These are phyloP conservation scores for Teratosphaeria epicoccoides DNA, from an alignment of 2,329 filamentous ascomycete genomes.

Conservation along the genomic window DNA sequence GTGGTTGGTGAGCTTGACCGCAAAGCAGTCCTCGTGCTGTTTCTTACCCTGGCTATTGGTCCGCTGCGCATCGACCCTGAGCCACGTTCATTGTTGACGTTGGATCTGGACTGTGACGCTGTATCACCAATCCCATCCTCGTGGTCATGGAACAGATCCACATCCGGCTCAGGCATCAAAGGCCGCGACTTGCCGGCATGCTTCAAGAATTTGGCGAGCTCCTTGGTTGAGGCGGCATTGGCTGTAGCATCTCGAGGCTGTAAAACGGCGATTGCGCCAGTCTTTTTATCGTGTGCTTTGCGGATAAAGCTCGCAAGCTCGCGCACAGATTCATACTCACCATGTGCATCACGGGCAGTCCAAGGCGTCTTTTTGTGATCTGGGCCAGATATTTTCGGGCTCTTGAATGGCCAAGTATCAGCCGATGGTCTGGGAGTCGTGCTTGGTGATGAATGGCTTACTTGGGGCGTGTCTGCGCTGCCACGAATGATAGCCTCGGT, in stretches of 20 bases:
- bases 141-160: background rate
- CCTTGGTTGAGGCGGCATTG: background rate
- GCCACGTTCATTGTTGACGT: background rate
- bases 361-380: background rate
- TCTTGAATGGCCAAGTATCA: background rate
- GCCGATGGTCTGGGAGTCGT: background rate
- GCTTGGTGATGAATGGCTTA: background rate
- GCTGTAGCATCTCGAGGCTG: constrained; percentile 1
- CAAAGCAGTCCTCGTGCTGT: background rate
- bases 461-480: background rate
- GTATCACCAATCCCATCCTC: background rate
- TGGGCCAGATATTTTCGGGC: background rate
- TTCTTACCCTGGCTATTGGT: background rate
- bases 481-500: background rate
- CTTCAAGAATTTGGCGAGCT: constrained; percentile 1
- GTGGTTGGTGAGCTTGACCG: background rate
- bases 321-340: constrained; percentile 3
- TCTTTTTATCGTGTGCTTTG: background rate
- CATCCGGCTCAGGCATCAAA: background rate
- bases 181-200: background rate
- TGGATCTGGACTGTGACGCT: background rate
- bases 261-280: background rate
- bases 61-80: background rate
- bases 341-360: constrained; percentile 7
- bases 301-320: constrained; percentile 10